Percentiles rank a stretch among this genome's conserved stretches.
Conservation (phyloP, 2,329 filamentous ascomycete species). For the Stylonectria norvegica region DNA sequence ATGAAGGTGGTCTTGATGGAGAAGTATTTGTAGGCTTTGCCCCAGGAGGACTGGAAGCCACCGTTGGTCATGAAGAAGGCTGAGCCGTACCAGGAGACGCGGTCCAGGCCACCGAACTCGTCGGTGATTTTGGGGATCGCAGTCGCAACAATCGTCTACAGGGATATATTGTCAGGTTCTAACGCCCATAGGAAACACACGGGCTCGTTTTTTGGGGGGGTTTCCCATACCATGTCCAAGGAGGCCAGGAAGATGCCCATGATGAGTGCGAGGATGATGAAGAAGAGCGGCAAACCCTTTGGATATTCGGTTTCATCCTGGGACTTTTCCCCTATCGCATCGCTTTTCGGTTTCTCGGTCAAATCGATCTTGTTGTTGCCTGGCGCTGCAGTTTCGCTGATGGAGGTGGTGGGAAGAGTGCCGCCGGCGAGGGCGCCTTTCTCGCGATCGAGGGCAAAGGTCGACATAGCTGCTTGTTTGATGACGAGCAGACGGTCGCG, state of each 20-base stretch:
- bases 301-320: not conserved
- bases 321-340: too few relatives aligned
- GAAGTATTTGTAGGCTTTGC: slow-evolving; percentile 46
- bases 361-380: too few relatives aligned
- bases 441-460: too few relatives aligned
- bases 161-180: not conserved
- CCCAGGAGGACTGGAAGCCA: slow-evolving; percentile 37
- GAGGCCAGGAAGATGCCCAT: slow-evolving; percentile 42
- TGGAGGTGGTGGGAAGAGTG: too few relatives aligned
- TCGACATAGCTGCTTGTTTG: too few relatives aligned
- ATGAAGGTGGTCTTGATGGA: slow-evolving; percentile 44
- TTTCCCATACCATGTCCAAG: slow-evolving; percentile 37
- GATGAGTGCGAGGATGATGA: slow-evolving; percentile 36
- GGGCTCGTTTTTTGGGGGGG: too few relatives aligned
- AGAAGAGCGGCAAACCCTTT: not conserved
- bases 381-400: too few relatives aligned
- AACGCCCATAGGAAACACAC: too few relatives aligned
- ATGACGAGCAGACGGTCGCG: too few relatives aligned
- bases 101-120: slow-evolving; percentile 41
- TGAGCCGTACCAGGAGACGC: slow-evolving; percentile 53
- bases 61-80: slow-evolving; percentile 44
- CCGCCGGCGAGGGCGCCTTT: too few relatives aligned
- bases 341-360: too few relatives aligned
- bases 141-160: slow-evolving; percentile 48
- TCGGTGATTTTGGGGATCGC: slow-evolving; percentile 50